Percentiles rank a stretch among this genome's conserved stretches.
Conservation (phyloP, 441 rosid species). For the Flueggea neowawraea region DNA sequence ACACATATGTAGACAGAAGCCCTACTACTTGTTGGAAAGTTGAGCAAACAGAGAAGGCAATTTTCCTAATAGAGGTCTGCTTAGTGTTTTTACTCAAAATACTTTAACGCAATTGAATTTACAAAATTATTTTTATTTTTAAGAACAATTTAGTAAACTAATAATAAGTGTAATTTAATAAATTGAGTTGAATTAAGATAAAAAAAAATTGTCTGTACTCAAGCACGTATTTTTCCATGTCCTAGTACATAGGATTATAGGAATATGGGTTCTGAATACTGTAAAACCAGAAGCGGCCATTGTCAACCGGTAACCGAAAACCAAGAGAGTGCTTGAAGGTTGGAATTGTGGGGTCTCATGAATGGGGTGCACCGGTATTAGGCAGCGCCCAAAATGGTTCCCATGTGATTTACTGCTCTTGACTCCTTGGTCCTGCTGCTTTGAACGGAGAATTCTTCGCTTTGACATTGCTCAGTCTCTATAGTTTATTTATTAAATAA, state of each 20-base stretch:
- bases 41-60: too few species aligned
- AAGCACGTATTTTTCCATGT: background rate
- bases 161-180: too few species aligned
- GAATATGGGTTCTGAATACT: background rate
- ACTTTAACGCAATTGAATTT: too few species aligned
- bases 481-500: background rate
- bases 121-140: too few species aligned
- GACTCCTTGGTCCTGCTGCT: slow-evolving; percentile 30
- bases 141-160: too few species aligned
- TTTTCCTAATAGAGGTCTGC: too few species aligned
- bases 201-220: too few species aligned
- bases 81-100: too few species aligned
- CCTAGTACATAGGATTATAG: slow-evolving; percentile 8
- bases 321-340: slow-evolving; percentile 1
- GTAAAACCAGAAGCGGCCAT: background rate
- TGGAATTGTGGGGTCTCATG: too few species aligned
- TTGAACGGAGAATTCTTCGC: slow-evolving; percentile 28
- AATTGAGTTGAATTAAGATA: too few species aligned
- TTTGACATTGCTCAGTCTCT: slow-evolving; percentile 24
- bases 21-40: too few species aligned
- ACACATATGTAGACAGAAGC: too few species aligned
- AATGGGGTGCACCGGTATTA: slow-evolving; percentile 2
- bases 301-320: slow-evolving; percentile 13
- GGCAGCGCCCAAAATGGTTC: slow-evolving; percentile 13
- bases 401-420: slow-evolving; percentile 46